Evolutionary conservation across 1,139 yeast genomes (phyloP), one percentile per base, ranked within the genome.

Genomic region (Lodderomyces jiufengensis): DNA sequence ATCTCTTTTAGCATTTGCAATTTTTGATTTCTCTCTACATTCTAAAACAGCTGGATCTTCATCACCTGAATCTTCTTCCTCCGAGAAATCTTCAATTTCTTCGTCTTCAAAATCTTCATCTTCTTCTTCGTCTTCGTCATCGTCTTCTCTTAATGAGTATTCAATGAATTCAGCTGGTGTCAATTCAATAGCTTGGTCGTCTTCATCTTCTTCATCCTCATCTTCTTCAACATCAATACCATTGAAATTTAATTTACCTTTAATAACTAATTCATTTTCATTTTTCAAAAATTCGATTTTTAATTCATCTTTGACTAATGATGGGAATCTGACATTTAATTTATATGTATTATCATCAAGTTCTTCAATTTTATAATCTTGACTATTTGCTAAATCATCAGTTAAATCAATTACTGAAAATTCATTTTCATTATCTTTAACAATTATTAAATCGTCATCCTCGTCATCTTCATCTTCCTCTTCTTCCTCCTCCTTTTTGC

Each of bases 341-440:
- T 65, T 66, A 53, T 68, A 70, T 15, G 63, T 62, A 41, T 62
- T 55, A 30, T 66, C 70, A 41, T 67, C 66, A 21, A 63, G 48
- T 45, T 69, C 65, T 29, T 58, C 52, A 47, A 70, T 60, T 50
- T 69, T 73, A 49, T 71, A 69, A 50, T 70, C 76, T 45, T 66
- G 69, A 36, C 72, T 64, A 50, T 66, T 56, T 41, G 59, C 64
- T 47, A 70, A 63, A 49, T 70, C 76, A 36, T 60, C 61, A 32
- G 69, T 54, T 50, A 69, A 63, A 48, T 70, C 75, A 43, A 69
- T 63, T 23, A 69, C 52, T 36, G 58, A 61, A 39, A 57, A 52
- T 36, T 64, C 70, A 13, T 63, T 66, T 27, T 66, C 73, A 11
- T 61, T 57, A 40, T 63, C 63, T 31, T 57, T 50, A 31, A 66